These are phyloP conservation scores for Solanum piurae DNA, from an alignment of 257 asterid species.

Conservation along the genomic window DNA sequence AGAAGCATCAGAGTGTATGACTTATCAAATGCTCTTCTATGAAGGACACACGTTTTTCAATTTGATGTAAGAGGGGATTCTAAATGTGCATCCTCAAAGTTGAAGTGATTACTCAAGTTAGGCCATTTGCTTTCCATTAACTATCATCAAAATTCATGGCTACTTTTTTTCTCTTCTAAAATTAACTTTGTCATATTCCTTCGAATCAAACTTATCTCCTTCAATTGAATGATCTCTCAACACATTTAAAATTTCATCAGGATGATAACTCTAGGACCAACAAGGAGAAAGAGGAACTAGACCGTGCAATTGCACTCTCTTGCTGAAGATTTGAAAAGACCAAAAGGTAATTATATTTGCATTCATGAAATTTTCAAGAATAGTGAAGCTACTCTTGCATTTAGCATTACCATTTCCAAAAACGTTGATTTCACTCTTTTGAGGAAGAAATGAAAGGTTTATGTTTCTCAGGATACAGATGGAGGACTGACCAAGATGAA, in stretches of 20 bases:
- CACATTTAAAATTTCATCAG: conserved; percentile 11
- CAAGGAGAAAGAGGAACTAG: conserved; percentile 71
- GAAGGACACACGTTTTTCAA: too few relatives aligned
- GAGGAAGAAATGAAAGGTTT: not conserved
- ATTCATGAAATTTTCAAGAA: not conserved
- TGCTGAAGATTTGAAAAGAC: conserved; percentile 61
- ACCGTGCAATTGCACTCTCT: conserved; percentile 77
- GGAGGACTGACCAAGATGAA: conserved; percentile 47
- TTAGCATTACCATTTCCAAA: not conserved
- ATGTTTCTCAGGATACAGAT: conserved; percentile 38
- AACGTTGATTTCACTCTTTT: not conserved
- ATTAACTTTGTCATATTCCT: not conserved
- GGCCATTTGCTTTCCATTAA: not conserved
- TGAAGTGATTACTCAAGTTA: not conserved
- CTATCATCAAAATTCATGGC: not conserved
- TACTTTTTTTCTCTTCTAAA: not conserved
- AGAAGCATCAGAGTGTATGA: too few relatives aligned
- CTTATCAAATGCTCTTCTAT: too few relatives aligned
- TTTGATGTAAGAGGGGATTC: too few relatives aligned
- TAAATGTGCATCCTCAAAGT: too few relatives aligned
- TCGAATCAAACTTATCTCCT: not conserved
- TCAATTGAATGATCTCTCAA: not conserved
- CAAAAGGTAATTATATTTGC: conserved; percentile 38
- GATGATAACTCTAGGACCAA: conserved; percentile 55
- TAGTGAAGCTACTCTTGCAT: not conserved